Conservation (phyloP, 352 stramenopile species). For the Plasmopara viticola region DNA sequence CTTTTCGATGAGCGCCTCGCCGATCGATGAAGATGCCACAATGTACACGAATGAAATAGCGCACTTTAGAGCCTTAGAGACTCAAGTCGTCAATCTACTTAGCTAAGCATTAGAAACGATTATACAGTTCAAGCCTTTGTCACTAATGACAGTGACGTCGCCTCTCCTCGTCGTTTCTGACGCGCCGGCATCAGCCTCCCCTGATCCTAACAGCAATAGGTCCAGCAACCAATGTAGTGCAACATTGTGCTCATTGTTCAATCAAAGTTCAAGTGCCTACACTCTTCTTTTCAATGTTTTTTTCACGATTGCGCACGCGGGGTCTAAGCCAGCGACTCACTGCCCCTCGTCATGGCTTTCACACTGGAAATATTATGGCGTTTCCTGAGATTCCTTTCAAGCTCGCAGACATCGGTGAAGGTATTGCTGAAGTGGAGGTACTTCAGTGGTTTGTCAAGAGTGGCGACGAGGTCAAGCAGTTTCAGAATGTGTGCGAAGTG, state of each 20-base stretch:
- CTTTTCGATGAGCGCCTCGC: constrained; percentile 35
- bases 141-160: constrained; percentile 2
- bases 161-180: constrained; percentile 7
- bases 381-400: constrained; percentile 86
- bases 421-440: constrained; percentile 97
- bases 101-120: constrained; percentile 14
- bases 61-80: constrained; percentile 37
- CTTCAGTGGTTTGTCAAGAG: constrained; percentile 96
- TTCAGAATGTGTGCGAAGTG: constrained; percentile 97
- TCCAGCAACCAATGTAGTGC: constrained; percentile 5
- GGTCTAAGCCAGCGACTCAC: constrained; percentile 13
- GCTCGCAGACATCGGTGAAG: constrained; percentile 96
- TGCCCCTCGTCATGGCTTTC: constrained; percentile 30
- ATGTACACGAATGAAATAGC: constrained; percentile 31
- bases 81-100: constrained; percentile 25
- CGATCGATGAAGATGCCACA: constrained; percentile 16
- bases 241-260: constrained; percentile 11
- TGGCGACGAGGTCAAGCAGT: constrained; percentile 89
- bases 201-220: constrained; percentile 5
- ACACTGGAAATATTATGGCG: constrained; percentile 30
- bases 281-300: constrained; percentile 8
- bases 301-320: constrained; percentile 7
- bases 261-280: constrained; percentile 10
- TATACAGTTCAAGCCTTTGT: no score
- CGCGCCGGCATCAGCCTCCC: constrained; percentile 15